Evolutionary conservation across 106 monocot species (phyloP), one percentile per base, ranked within the genome.

Genomic region (Hemerocallis citrina): DNA sequence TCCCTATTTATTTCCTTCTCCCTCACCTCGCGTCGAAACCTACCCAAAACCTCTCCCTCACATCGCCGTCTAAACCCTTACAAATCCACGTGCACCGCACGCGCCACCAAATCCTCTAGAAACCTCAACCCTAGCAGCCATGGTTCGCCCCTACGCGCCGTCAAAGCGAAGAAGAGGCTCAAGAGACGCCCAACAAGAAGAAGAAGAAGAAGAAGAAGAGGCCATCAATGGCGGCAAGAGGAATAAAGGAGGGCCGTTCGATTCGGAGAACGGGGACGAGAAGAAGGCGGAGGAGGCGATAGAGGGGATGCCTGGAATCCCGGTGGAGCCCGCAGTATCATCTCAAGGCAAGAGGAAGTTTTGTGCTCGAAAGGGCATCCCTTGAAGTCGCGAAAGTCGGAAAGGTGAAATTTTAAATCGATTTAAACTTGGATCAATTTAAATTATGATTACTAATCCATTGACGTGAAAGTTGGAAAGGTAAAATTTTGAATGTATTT

Each of bases 381-480:
- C 63, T 84, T 5, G 84, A 84, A 64, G 64, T 84, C 20, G 84
- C 68, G 37, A 84, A 84, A 66, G 84, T 84, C n/a, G 84, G 84
- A 13, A 84, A 84, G 72, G 84, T 84, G 22, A 30, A 39, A n/a
- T n/a, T n/a, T n/a, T n/a, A n/a, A n/a, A n/a, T n/a, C n/a, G n/a
- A n/a, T n/a, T n/a, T n/a, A n/a, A n/a, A n/a, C n/a, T n/a, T n/a
- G n/a, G n/a, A n/a, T n/a, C n/a, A n/a, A n/a, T n/a, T n/a, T n/a
- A n/a, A n/a, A n/a, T n/a, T n/a, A n/a, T n/a, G n/a, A n/a, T n/a
- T n/a, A n/a, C n/a, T n/a, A n/a, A n/a, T n/a, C n/a, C n/a, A n/a
- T n/a, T n/a, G n/a, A n/a, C n/a, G n/a, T n/a, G n/a, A n/a, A n/a
- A n/a, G n/a, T n/a, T n/a, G n/a, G n/a, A n/a, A n/a, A n/a, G n/a